These are phyloP conservation scores for Lasiosphaeria ovina DNA, from an alignment of 495 filamentous ascomycete genomes.

Conservation along the genomic window DNA sequence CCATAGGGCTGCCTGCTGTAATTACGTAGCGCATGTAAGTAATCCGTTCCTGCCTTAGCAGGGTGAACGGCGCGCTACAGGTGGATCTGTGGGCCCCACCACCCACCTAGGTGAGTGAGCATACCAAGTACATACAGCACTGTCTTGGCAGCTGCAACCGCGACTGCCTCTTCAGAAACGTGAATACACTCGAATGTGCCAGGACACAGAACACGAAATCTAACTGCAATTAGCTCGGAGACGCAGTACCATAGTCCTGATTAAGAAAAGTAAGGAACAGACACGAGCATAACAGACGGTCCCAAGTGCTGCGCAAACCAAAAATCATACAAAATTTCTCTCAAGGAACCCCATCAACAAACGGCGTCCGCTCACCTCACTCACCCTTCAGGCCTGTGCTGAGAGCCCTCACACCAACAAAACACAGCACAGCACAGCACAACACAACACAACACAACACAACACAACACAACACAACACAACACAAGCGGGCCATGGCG, in stretches of 20 bases:
- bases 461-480: neutral
- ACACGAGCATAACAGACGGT: too few species aligned
- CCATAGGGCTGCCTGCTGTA: neutral
- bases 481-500: slow-evolving; percentile 8
- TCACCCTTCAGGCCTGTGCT: too few species aligned
- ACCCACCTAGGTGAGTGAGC: neutral
- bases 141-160: neutral
- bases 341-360: too few species aligned
- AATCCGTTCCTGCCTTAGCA: neutral
- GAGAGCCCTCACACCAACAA: too few species aligned
- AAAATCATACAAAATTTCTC: too few species aligned
- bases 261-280: too few species aligned
- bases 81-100: neutral
- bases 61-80: neutral
- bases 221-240: neutral
- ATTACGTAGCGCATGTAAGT: neutral
- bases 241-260: too few species aligned
- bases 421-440: neutral
- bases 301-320: too few species aligned
- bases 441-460: slow-evolving; percentile 1
- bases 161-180: neutral
- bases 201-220: neutral
- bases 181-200: neutral
- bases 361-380: too few species aligned
- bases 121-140: neutral